phyloP scores from a whole-genome alignment of 208 protist species.

The Acanthamoeba castellanii region DNA sequence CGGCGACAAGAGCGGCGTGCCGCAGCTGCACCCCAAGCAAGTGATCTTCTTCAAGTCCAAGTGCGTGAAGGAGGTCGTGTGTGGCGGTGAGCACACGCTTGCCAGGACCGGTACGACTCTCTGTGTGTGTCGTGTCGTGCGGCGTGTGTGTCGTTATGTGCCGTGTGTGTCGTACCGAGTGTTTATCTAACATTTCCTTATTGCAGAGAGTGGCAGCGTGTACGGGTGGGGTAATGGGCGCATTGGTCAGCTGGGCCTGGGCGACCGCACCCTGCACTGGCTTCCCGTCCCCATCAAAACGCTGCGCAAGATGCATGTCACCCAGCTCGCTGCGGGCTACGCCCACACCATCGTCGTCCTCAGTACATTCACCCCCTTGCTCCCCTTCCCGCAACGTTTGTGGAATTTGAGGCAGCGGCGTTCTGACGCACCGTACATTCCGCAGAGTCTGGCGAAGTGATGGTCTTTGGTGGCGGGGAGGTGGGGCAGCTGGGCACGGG shows the following conservation, averaged over 20 bases:
- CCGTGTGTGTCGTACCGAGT: no score
- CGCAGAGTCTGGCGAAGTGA: slow-evolving; percentile 18
- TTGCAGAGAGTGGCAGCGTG: slow-evolving; percentile 11
- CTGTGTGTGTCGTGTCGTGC: no score
- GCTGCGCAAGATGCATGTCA: slow-evolving; percentile 10
- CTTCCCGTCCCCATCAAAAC: slow-evolving; percentile 9
- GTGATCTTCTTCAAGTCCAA: slow-evolving; percentile 50
- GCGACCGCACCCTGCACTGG: background rate
- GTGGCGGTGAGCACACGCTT: slow-evolving; percentile 18
- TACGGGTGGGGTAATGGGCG: slow-evolving; percentile 28
- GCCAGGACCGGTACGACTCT: background rate
- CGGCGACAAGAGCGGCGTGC: slow-evolving; percentile 37
- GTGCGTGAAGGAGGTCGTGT: slow-evolving; percentile 29
- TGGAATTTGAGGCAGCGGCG: no score
- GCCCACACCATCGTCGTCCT: slow-evolving; percentile 40
- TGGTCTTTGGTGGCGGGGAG: slow-evolving; percentile 44
- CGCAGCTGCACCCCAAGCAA: slow-evolving; percentile 33
- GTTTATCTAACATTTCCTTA: no score
- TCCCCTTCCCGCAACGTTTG: no score
- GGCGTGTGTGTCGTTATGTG: no score
- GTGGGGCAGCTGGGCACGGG: slow-evolving; percentile 17
- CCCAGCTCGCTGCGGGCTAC: background rate
- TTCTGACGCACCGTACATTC: background rate
- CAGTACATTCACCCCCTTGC: background rate
- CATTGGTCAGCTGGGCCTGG: slow-evolving; percentile 41